Percentiles rank a stretch among this genome's conserved stretches.
Evolutionary conservation across 1,139 yeast genomes (phyloP).

Genomic region (Diutina pseudorugosa): DNA sequence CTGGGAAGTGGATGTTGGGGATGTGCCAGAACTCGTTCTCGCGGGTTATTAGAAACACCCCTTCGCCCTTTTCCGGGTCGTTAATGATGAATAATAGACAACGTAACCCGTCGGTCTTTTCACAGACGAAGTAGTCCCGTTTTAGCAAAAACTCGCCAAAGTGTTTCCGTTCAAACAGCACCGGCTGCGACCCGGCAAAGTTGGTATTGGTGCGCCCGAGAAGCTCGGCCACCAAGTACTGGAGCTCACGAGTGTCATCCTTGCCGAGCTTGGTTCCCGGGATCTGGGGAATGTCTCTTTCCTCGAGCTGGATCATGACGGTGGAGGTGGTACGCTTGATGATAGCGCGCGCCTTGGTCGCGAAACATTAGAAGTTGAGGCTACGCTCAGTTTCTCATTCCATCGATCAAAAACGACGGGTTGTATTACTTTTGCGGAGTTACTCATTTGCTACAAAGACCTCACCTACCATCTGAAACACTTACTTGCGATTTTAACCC

Average conservation of each 20-base stretch:
- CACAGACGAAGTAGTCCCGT: slow-evolving; percentile 74
- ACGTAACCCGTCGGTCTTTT: slow-evolving; percentile 88
- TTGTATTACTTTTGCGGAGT: too few species aligned
- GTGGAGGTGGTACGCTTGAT: neutral
- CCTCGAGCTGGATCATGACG: slow-evolving; percentile 27
- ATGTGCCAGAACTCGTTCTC: slow-evolving; percentile 77
- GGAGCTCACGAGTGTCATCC: slow-evolving; percentile 54
- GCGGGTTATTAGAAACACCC: slow-evolving; percentile 67
- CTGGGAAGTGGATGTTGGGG: slow-evolving; percentile 78
- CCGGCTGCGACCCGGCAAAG: slow-evolving; percentile 93
- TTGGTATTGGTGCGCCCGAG: slow-evolving; percentile 38
- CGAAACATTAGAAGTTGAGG: neutral
- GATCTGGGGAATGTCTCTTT: slow-evolving; percentile 64
- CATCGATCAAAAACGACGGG: too few species aligned
- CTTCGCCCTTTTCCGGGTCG: slow-evolving; percentile 66
- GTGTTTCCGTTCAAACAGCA: slow-evolving; percentile 73
- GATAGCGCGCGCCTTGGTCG: neutral
- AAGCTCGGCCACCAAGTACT: slow-evolving; percentile 57
- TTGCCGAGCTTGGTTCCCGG: slow-evolving; percentile 76
- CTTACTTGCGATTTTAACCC: too few species aligned
- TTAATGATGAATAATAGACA: slow-evolving; percentile 58
- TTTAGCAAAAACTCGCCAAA: slow-evolving; percentile 45
- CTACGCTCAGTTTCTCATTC: too few species aligned
- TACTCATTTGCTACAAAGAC: too few species aligned
- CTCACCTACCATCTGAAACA: too few species aligned